Conservation (phyloP, 192 early-diverging fungal genomes). For the Backusella tuberculispora region DNA sequence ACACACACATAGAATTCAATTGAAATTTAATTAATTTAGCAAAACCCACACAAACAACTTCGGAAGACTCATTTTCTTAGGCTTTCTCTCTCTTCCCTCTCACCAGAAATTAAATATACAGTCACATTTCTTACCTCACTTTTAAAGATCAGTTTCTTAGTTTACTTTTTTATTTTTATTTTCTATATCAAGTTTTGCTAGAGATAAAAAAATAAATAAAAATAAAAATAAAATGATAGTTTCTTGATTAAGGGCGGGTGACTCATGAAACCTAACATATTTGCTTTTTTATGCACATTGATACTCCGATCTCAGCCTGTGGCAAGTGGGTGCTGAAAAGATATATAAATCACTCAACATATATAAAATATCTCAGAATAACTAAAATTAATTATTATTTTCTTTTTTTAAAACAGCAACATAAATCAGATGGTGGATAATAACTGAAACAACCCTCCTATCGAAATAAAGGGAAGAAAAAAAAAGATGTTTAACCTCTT, state of each 20-base stretch:
- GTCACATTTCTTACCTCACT: slow-evolving; percentile 4
- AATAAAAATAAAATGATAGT: neutral
- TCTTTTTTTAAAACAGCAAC: too few species aligned
- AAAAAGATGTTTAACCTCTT: too few species aligned
- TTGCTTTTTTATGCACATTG: slow-evolving; percentile 12
- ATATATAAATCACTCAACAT: neutral
- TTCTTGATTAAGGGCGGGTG: slow-evolving; percentile 10
- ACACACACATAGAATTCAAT: neutral
- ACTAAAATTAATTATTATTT: too few species aligned
- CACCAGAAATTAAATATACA: slow-evolving; percentile 1
- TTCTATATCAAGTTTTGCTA: neutral
- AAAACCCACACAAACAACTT: slow-evolving; percentile 3
- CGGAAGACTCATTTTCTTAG: neutral
- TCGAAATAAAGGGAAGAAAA: too few species aligned
- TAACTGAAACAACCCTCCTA: too few species aligned
- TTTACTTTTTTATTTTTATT: neutral
- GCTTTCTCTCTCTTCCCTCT: neutral
- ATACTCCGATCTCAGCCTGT: neutral
- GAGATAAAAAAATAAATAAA: neutral
- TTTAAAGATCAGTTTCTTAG: slow-evolving; percentile 10
- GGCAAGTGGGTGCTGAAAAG: neutral
- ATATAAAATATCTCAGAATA: too few species aligned
- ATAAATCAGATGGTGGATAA: too few species aligned
- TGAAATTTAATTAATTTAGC: neutral
- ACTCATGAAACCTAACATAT: slow-evolving; percentile 15